Conservation (phyloP, 2,329 filamentous ascomycete species). For the Botrytis pseudocinerea region DNA sequence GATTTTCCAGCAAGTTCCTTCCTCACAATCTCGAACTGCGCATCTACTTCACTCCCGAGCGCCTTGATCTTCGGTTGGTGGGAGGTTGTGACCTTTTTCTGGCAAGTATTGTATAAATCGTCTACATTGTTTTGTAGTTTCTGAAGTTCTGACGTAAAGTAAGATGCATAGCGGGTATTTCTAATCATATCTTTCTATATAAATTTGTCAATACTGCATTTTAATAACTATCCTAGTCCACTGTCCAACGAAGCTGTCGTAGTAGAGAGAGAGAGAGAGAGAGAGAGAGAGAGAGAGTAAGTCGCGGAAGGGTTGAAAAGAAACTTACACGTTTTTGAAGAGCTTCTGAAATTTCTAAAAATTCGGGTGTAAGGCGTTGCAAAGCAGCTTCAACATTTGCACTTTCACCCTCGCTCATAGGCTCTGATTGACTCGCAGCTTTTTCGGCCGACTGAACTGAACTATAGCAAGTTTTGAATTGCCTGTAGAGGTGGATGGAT, state of each 20-base stretch:
- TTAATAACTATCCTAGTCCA: background rate
- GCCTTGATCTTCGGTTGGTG: background rate
- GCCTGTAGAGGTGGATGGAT: background rate
- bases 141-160: background rate
- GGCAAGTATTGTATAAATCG: background rate
- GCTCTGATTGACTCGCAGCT: background rate
- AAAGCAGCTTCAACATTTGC: background rate
- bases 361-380: background rate
- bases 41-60: background rate
- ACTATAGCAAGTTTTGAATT: background rate
- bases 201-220: background rate
- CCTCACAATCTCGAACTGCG: background rate
- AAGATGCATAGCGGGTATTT: background rate
- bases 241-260: too few relatives aligned
- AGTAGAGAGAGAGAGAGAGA: background rate
- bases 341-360: background rate
- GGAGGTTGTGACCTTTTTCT: background rate
- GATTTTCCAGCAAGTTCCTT: background rate
- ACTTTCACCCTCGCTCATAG: constrained; percentile 5
- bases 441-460: background rate
- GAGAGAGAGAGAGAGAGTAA: background rate
- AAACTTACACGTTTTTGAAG: background rate
- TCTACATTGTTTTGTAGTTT: background rate
- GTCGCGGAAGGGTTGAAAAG: too few relatives aligned
- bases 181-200: background rate